These are phyloP conservation scores for Psophocarpus tetragonolobus DNA, from an alignment of 306 rosid species.

Conservation along the genomic window DNA sequence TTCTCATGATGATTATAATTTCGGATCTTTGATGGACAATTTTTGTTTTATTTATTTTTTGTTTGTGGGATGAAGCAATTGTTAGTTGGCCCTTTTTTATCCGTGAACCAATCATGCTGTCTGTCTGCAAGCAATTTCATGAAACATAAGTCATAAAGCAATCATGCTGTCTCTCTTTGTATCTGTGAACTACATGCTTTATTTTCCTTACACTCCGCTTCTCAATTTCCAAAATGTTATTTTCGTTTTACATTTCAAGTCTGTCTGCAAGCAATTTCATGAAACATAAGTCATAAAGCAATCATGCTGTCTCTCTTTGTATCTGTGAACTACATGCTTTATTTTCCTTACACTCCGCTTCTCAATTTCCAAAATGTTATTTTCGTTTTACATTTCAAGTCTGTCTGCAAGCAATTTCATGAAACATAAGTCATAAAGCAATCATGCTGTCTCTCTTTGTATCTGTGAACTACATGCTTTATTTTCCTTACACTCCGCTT, in stretches of 20 bases:
- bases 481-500: slow-evolving; percentile 4
- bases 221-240: too few relatives aligned
- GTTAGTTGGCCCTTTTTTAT: neutral
- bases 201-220: too few relatives aligned
- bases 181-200: too few relatives aligned
- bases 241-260: too few relatives aligned
- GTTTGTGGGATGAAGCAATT: slow-evolving; percentile 10
- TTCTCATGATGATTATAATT: neutral
- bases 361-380: too few relatives aligned
- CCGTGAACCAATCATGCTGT: neutral
- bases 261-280: neutral
- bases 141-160: slow-evolving; percentile 22
- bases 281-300: slow-evolving; percentile 22
- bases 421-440: slow-evolving; percentile 12
- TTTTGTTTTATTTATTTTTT: neutral
- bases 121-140: neutral
- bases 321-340: too few relatives aligned
- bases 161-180: neutral
- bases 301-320: neutral
- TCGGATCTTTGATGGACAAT: neutral
- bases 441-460: neutral
- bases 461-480: neutral
- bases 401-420: neutral
- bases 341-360: too few relatives aligned
- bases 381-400: too few relatives aligned